Percentiles rank a stretch among this genome's conserved stretches.
Evolutionary conservation across 768 basidiomycete genomes (phyloP).

Genomic region (Tulasnella sp.): DNA sequence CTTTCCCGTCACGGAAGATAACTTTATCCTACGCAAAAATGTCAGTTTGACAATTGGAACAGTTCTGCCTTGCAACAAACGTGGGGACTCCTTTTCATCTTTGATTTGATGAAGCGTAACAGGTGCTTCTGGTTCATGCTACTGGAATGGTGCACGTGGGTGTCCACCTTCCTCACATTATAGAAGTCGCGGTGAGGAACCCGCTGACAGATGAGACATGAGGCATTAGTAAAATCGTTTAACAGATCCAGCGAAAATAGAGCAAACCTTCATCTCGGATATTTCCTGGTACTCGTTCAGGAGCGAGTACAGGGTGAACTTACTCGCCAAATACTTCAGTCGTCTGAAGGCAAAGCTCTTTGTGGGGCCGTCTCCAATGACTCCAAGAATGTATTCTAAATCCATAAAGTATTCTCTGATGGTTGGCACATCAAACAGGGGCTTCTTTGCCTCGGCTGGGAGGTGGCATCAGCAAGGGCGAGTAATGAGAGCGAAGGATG

Average conservation of each 20-base stretch:
- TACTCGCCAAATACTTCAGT: slow-evolving; percentile 81
- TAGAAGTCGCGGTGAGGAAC: slow-evolving; percentile 71
- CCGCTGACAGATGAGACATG: neutral
- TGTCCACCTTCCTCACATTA: slow-evolving; percentile 96
- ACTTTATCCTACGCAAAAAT: slow-evolving; percentile 62
- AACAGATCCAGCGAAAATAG: slow-evolving; percentile 3
- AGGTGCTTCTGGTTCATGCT: slow-evolving; percentile 99
- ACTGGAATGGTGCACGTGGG: slow-evolving; percentile 96
- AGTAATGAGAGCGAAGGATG: neutral
- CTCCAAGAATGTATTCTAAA: slow-evolving; percentile 77
- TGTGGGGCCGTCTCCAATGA: slow-evolving; percentile 89
- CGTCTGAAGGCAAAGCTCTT: slow-evolving; percentile 92
- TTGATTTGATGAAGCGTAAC: slow-evolving; percentile 95
- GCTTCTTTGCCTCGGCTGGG: slow-evolving; percentile 32
- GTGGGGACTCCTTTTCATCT: slow-evolving; percentile 80
- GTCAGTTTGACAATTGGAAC: neutral
- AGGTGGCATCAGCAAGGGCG: neutral
- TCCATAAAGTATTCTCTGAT: slow-evolving; percentile 95
- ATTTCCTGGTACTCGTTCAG: slow-evolving; percentile 90
- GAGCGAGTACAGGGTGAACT: slow-evolving; percentile 86
- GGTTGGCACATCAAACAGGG: slow-evolving; percentile 65
- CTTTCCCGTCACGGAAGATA: slow-evolving; percentile 83
- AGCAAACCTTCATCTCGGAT: slow-evolving; percentile 84
- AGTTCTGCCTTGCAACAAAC: slow-evolving; percentile 32
- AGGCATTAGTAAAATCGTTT: neutral